Base-by-base conservation (phyloP, 1,284 basidiomycete genomes). In the Vanrija sp. region DNA sequence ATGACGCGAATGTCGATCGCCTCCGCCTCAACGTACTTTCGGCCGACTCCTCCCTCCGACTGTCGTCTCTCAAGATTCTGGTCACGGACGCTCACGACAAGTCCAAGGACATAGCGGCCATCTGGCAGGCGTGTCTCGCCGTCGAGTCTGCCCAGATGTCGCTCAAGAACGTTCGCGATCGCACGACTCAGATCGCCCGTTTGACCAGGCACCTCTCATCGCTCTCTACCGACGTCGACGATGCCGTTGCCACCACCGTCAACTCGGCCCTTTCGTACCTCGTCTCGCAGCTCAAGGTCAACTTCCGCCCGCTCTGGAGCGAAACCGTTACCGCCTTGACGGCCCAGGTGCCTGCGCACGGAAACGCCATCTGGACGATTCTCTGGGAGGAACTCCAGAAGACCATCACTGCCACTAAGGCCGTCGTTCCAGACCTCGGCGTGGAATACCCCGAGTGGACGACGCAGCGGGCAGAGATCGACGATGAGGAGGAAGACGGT, bases 271-370 rank as follows among this genome's bases (percentile, higher is more conserved):
- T 75, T 37, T 62, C 53, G 4, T 71, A 75, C 48, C 64, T 75
- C 23, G 49, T 72, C 25, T 57, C 67, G 3, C 92, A 96, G 71
- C 78, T 96, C 45, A 96, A 96, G 76, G 87, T 96, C 62, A 92
- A 92, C 70, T 78, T 96, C 44, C 82, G 89, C 31, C 94, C 94
- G 0, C 66, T 95, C 12, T 98, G 92, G 87, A 81, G 83, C 6
- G 86, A 92, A n/a, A 83, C 90, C 2, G 81, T 84, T 16, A 80
- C 81, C 7, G 85, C 87, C 0, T 75, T 97, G 2, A 80, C 83
- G 0, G 75, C 78, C 0, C 70, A 92, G 36, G 76, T 83, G 0
- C 77, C 80, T 31, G 75, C 81, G 19, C 84, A 85, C 57, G 84
- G 83, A 0, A 84, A 89, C 59, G 56, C 80, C 0, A 82, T 91